phyloP scores from a whole-genome alignment of 2,329 filamentous ascomycete genomes.

The Aspergillus cejpii region DNA sequence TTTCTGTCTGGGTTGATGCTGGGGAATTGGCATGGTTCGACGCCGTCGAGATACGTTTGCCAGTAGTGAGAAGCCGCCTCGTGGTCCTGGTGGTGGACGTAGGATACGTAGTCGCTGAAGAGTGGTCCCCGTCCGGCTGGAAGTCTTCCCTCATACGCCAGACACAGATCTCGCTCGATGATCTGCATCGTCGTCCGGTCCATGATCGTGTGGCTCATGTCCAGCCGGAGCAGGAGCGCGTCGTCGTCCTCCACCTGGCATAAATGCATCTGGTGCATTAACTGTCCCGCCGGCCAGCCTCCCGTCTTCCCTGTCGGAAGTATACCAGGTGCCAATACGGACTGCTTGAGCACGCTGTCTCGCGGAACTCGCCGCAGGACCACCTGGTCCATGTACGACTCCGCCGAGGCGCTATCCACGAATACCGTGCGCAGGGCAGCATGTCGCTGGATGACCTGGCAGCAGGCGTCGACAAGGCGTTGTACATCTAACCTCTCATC shows the following conservation, averaged over 20 bases:
- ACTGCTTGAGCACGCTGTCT: not conserved
- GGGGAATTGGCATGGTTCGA: constrained; percentile 3
- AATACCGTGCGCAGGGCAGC: not conserved
- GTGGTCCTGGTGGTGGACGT: not conserved
- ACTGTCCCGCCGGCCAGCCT: not conserved
- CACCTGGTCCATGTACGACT: not conserved
- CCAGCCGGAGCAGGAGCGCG: constrained; percentile 32
- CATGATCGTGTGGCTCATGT: constrained; percentile 41
- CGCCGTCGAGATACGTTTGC: not conserved
- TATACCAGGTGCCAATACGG: not conserved
- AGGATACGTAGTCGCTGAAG: constrained; percentile 1
- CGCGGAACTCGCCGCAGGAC: not conserved
- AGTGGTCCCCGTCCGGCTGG: not conserved
- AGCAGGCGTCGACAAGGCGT: not conserved
- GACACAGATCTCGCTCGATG: constrained; percentile 33
- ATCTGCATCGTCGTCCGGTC: constrained; percentile 41
- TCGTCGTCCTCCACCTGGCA: not conserved
- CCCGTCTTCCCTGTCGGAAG: not conserved
- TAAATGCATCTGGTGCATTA: not conserved
- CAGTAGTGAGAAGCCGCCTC: constrained; percentile 24
- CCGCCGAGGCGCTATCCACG: not conserved
- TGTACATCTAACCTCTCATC: not conserved
- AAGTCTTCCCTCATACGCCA: constrained; percentile 31
- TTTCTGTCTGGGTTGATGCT: not conserved
- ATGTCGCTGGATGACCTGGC: not conserved